Base-by-base conservation (phyloP, 139 green algal genomes). In the Chlorella sp. region DNA sequence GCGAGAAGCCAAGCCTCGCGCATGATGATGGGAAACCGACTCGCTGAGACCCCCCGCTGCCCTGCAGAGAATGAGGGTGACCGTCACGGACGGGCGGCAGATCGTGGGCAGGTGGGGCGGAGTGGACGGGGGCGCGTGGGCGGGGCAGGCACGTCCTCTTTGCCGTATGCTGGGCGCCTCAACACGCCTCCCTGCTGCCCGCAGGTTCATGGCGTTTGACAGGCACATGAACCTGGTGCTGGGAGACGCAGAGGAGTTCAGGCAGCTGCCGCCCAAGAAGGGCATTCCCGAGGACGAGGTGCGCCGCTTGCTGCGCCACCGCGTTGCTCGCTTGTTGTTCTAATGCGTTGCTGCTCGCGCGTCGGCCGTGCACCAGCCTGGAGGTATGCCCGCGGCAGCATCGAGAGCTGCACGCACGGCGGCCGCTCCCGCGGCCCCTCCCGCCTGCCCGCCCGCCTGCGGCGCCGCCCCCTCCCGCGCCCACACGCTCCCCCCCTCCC, bases 121-220 rank as follows among this genome's bases (percentile, higher is more conserved):
- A n/a, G n/a, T n/a, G n/a, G n/a, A n/a, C n/a, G n/a, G n/a, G n/a
- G n/a, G n/a, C n/a, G n/a, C n/a, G n/a, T n/a, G n/a, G n/a, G n/a
- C n/a, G n/a, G n/a, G n/a, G n/a, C n/a, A n/a, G n/a, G n/a, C n/a
- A n/a, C n/a, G n/a, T n/a, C n/a, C n/a, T n/a, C n/a, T n/a, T n/a
- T n/a, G n/a, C n/a, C n/a, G n/a, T n/a, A n/a, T n/a, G n/a, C n/a
- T n/a, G n/a, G n/a, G n/a, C 27, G 45, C 45, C 46, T 27, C 46
- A 21, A 33, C 53, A 62, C 23, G 12, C 53, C 23, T 21, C 8
- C 19, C 35, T 36, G 5, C 42, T 21, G 8, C 8, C 25, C 21
- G 69, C 84, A 96, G 96, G 74, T 99, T 99, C 80, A 97, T 99
- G 94, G 96, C 96, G 0, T 99, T 98, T 76, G 96, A 99, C 74